Conservation (phyloP, 1,139 yeast species). For the Candida sojae region DNA sequence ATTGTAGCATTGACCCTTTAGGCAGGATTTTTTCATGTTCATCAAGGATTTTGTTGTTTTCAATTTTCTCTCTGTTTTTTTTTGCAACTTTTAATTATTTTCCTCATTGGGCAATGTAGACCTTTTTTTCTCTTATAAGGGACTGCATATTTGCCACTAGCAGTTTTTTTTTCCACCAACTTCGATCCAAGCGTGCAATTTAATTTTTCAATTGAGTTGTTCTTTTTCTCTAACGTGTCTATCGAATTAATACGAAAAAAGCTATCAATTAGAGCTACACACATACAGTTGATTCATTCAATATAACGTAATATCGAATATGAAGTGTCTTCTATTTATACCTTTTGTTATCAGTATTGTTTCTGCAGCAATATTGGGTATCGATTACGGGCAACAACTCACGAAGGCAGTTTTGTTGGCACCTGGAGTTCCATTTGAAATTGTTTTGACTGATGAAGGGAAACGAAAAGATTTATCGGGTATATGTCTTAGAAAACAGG, state of each 20-base stretch:
- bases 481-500: slow-evolving; percentile 56
- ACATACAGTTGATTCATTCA: neutral
- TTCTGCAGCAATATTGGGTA: slow-evolving; percentile 71
- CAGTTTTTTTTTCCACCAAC: neutral
- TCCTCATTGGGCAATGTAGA: neutral
- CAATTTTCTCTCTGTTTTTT: neutral
- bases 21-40: too few species aligned
- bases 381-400: slow-evolving; percentile 88
- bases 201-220: slow-evolving; percentile 1
- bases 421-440: slow-evolving; percentile 86
- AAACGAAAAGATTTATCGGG: slow-evolving; percentile 88
- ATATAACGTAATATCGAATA: neutral
- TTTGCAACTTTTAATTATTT: slow-evolving; percentile 1
- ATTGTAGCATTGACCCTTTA: too few species aligned
- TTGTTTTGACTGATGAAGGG: slow-evolving; percentile 86
- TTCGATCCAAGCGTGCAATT: neutral
- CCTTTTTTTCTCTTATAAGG: neutral
- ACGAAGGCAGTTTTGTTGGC: slow-evolving; percentile 89
- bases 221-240: neutral
- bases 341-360: slow-evolving; percentile 17
- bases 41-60: neutral
- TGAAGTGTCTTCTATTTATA: slow-evolving; percentile 9
- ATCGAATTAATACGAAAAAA: neutral
- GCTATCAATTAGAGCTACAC: neutral
- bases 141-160: neutral